Percentiles rank a stretch among this genome's conserved stretches.
phyloP scores from a whole-genome alignment of 306 rosid genomes.

The Vicia sativa region DNA sequence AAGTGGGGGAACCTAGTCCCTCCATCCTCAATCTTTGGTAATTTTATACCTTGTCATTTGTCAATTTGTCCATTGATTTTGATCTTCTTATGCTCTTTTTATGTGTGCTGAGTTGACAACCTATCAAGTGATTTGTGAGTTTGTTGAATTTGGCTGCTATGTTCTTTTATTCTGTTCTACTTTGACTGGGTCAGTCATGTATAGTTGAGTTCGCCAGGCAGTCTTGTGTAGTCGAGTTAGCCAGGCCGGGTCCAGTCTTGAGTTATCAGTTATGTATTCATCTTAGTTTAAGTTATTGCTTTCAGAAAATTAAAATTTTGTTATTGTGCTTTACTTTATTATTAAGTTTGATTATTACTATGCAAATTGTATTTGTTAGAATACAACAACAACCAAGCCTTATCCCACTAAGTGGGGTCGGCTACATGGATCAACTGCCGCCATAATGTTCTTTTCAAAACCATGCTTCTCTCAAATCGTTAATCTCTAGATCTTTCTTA shows the following conservation, averaged over 20 bases:
- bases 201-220: no score
- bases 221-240: not conserved
- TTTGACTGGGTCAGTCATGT: not conserved
- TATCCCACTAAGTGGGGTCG: no score
- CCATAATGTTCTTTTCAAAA: no score
- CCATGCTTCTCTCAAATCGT: no score
- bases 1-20: not conserved
- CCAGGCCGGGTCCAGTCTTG: not conserved
- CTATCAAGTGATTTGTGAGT: not conserved
- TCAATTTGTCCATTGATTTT: slow-evolving; percentile 5
- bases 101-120: not conserved
- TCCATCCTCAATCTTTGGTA: slow-evolving; percentile 1
- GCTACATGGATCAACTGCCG: no score
- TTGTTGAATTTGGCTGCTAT: no score
- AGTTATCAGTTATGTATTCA: not conserved
- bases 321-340: not conserved
- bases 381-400: no score
- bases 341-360: not conserved
- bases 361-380: not conserved
- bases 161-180: not conserved
- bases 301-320: not conserved
- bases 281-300: slow-evolving; percentile 8
- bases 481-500: no score
- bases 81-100: not conserved
- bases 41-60: slow-evolving; percentile 13